Evolutionary conservation across 2,329 filamentous ascomycete species (phyloP), one percentile per base, ranked within the genome.

Genomic region (Rutstroemia sydowiana): DNA sequence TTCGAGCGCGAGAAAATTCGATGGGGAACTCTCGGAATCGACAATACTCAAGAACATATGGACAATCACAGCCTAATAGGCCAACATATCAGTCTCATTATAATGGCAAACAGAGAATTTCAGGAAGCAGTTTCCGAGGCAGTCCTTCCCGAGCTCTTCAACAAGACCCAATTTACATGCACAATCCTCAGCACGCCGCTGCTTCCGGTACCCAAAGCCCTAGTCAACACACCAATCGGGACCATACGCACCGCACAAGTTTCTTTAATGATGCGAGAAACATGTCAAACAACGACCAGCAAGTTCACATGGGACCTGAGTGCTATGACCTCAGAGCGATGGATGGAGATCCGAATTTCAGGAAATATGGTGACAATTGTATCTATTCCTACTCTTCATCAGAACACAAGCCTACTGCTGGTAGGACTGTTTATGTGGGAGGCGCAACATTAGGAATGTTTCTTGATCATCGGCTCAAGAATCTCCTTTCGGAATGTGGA

Each of bases 401-500:
- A n/a, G n/a, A 10, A 11, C 10, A 13, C 11, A 43, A 8, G 11
- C 5, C 2, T 39, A 2, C 23, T 6, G 8, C 11, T 23, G 5
- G 41, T 2, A 55, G 56, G 7, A 61, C 60, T 20, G 44, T 57
- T 2, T 59, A 51, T 30, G 39, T 63, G 47, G 40, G 30, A 2
- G 47, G 54, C 14, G 40, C 54, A 7, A 28, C 53, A 21, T 20
- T 37, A 18, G 28, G 45, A 10, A 45, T 51, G 32, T 61, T 62
- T 41, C 11, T 37, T 39, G 51, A 55, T 45, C 48, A 59, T 40
- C 30, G 45, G n/a, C 42, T 65, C 7, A 55, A 57, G 23, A 20
- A 49, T 0, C 28, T 63, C 13, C 55, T 64, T 54, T 54, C 56
- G 4, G 21, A 53, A 31, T 53, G 51, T 49, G 63, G 63, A 9